Percentiles rank a stretch among this genome's conserved stretches.
Evolutionary conservation across 768 basidiomycete genomes (phyloP).

Genomic region (Hygrocybe coccinea): DNA sequence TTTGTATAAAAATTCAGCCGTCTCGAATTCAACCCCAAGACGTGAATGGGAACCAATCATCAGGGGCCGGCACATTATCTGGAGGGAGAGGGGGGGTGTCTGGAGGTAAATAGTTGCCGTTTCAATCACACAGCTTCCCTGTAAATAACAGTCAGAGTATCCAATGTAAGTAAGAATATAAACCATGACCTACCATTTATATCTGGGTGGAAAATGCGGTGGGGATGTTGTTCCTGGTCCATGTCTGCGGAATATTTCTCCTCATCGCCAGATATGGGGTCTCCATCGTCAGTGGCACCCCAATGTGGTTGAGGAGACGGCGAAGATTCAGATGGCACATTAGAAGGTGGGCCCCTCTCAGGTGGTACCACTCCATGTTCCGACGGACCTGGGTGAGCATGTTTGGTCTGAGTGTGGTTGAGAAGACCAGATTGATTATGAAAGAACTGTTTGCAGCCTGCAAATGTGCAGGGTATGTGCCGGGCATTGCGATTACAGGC

Average conservation of each 20-base stretch:
- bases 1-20: constrained; percentile 2
- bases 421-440: neutral
- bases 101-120: neutral
- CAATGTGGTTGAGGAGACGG: no score
- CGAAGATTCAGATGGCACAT: neutral
- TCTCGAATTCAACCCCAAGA: neutral
- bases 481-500: neutral
- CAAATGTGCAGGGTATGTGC: neutral
- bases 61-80: neutral
- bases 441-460: neutral
- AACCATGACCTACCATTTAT: neutral
- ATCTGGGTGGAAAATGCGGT: neutral
- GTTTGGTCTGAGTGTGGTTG: no score
- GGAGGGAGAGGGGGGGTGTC: neutral
- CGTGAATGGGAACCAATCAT: constrained; percentile 1
- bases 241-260: no score
- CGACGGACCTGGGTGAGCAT: neutral
- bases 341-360: no score
- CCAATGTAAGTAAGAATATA: neutral
- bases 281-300: no score
- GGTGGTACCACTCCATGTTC: neutral
- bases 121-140: neutral
- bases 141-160: neutral
- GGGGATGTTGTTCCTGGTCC: neutral
- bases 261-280: no score